Evolutionary conservation across 805 yeast genomes (phyloP).

Genomic region (Metschnikowia chrysomelidarum): DNA sequence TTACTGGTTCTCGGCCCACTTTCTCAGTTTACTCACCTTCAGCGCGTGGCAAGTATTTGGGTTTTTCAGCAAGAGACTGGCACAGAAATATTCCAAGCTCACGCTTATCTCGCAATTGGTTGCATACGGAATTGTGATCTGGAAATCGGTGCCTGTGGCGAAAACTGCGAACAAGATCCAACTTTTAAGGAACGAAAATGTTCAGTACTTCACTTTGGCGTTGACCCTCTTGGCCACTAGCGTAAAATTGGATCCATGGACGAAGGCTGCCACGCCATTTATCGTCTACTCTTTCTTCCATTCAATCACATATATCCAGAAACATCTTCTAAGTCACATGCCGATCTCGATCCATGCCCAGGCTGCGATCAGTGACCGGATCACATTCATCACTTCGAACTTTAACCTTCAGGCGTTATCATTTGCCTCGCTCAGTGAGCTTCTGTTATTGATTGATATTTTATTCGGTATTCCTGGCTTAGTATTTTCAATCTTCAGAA

Average conservation of each 20-base stretch:
- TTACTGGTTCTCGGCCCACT: constrained; percentile 69
- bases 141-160: constrained; percentile 51
- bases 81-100: constrained; percentile 26
- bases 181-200: constrained; percentile 40
- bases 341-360: constrained; percentile 34
- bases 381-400: constrained; percentile 29
- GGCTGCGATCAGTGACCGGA: constrained; percentile 27
- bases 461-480: constrained; percentile 26
- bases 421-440: constrained; percentile 39
- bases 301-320: constrained; percentile 37
- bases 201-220: constrained; percentile 38
- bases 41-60: constrained; percentile 39
- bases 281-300: constrained; percentile 38
- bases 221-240: constrained; percentile 28
- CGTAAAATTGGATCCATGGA: constrained; percentile 32
- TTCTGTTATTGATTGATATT: constrained; percentile 26
- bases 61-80: constrained; percentile 35
- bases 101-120: constrained; percentile 50
- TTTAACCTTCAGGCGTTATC: constrained; percentile 37
- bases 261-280: constrained; percentile 40
- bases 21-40: constrained; percentile 45
- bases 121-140: constrained; percentile 63
- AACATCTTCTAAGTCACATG: constrained; percentile 28
- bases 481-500: constrained; percentile 23
- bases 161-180: constrained; percentile 9